A percentile compares a stretch with the other conserved stretches of the same genome.
Evolutionary conservation across 2,329 filamentous ascomycete species (phyloP).

Genomic region (Alternaria infectoria): DNA sequence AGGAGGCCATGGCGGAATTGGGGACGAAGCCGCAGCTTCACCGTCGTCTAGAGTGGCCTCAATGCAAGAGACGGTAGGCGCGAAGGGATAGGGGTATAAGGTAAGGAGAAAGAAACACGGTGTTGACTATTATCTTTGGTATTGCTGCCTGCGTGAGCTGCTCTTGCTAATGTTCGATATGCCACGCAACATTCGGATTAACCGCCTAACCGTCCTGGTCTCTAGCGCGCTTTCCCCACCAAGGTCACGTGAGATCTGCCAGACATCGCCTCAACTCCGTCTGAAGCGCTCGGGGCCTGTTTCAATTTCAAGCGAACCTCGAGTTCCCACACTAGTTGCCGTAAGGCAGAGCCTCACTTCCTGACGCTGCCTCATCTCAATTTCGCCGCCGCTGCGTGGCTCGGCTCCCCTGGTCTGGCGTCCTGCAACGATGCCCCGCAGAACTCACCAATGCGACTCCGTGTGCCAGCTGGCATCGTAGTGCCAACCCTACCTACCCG

Average conservation of each 20-base stretch:
- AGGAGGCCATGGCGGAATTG: slow-evolving; percentile 54
- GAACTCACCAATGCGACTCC: slow-evolving; percentile 34
- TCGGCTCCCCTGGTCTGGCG: slow-evolving; percentile 26
- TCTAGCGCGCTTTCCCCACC: slow-evolving; percentile 18
- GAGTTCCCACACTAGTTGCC: slow-evolving; percentile 3
- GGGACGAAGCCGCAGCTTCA: slow-evolving; percentile 55
- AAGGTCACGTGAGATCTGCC: slow-evolving; percentile 8
- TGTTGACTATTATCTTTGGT: slow-evolving; percentile 25
- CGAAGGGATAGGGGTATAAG: slow-evolving; percentile 11
- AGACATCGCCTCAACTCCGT: slow-evolving; percentile 17
- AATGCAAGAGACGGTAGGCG: slow-evolving; percentile 31
- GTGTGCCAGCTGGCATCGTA: slow-evolving; percentile 40
- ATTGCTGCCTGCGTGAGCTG: slow-evolving; percentile 39
- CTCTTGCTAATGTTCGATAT: slow-evolving; percentile 46
- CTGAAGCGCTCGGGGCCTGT: slow-evolving; percentile 10
- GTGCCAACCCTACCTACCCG: slow-evolving; percentile 43
- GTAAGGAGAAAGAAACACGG: slow-evolving; percentile 23
- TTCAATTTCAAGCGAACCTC: slow-evolving; percentile 11
- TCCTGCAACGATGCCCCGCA: slow-evolving; percentile 40
- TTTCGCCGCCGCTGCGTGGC: slow-evolving; percentile 32
- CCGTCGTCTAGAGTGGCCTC: slow-evolving; percentile 31
- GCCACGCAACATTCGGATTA: slow-evolving; percentile 38
- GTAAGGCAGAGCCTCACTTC: slow-evolving; percentile 33
- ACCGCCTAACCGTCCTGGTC: slow-evolving; percentile 13
- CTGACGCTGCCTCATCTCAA: slow-evolving; percentile 18